Conservation (phyloP, 257 asterid genomes). For the Plantago ovata region DNA sequence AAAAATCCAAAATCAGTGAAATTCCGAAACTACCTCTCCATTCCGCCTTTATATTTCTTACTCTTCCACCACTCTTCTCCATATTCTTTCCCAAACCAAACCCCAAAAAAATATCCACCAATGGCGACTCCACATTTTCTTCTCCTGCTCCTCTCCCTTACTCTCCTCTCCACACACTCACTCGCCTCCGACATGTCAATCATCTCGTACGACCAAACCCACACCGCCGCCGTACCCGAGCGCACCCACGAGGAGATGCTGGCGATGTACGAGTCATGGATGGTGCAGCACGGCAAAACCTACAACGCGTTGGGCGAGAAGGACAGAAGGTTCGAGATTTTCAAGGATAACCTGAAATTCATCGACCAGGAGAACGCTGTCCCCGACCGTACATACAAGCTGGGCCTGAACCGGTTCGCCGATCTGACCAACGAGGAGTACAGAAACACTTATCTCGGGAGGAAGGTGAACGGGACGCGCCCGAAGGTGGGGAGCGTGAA, state of each 20-base stretch:
- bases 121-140: slow-evolving; percentile 18
- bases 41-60: slow-evolving; percentile 16
- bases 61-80: slow-evolving; percentile 10
- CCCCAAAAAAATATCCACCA: background rate
- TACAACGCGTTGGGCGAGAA: slow-evolving; percentile 69
- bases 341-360: slow-evolving; percentile 65
- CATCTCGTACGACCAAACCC: slow-evolving; percentile 41
- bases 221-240: background rate
- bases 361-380: slow-evolving; percentile 57
- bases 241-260: slow-evolving; percentile 48
- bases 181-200: slow-evolving; percentile 65
- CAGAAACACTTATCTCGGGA: slow-evolving; percentile 47
- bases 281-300: slow-evolving; percentile 49
- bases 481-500: slow-evolving; percentile 22
- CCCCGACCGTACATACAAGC: slow-evolving; percentile 41
- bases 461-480: slow-evolving; percentile 28
- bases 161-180: slow-evolving; percentile 13
- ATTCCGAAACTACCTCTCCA: slow-evolving; percentile 16
- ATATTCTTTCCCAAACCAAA: background rate
- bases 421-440: slow-evolving; percentile 74
- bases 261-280: slow-evolving; percentile 67
- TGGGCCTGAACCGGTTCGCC: slow-evolving; percentile 73
- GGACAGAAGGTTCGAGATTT: slow-evolving; percentile 60
- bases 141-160: slow-evolving; percentile 19
- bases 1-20: no score